Conservation (phyloP, 1,139 yeast genomes). For the Yamadazyma trypodendri region DNA sequence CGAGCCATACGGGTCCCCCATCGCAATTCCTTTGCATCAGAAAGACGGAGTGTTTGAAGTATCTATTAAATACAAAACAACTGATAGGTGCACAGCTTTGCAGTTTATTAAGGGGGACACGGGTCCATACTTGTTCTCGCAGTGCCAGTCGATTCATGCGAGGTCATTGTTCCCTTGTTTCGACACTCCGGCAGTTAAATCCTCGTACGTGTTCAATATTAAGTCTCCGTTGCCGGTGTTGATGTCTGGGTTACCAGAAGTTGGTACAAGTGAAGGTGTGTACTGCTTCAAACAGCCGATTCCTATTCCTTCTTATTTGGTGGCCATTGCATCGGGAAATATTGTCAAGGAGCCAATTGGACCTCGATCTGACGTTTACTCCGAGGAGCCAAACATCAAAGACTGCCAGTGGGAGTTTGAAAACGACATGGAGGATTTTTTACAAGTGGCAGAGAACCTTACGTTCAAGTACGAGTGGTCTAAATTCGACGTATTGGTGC, state of each 20-base stretch:
- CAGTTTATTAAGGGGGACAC: constrained; percentile 41
- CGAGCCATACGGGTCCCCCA: constrained; percentile 35
- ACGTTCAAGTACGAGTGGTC: constrained; percentile 37
- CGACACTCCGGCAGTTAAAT: constrained; percentile 43
- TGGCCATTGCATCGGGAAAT: constrained; percentile 37
- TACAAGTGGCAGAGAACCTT: constrained; percentile 32
- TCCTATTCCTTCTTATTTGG: constrained; percentile 37
- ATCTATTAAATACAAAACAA: constrained; percentile 27
- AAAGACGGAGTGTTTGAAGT: constrained; percentile 13
- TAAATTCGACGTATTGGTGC: constrained; percentile 31
- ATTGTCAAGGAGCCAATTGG: constrained; percentile 31
- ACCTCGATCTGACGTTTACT: constrained; percentile 33
- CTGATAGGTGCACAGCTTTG: constrained; percentile 38
- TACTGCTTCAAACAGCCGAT: constrained; percentile 33
- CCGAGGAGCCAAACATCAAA: constrained; percentile 26
- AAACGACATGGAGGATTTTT: constrained; percentile 35
- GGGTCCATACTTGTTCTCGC: constrained; percentile 41
- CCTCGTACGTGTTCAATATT: constrained; percentile 29
- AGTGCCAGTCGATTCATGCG: constrained; percentile 46
- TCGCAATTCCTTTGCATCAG: constrained; percentile 17
- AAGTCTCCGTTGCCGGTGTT: constrained; percentile 31
- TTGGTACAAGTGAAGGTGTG: constrained; percentile 8
- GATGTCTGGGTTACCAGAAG: constrained; percentile 37
- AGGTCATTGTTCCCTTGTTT: constrained; percentile 44
- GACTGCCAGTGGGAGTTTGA: constrained; percentile 39